phyloP scores from a whole-genome alignment of 2,329 filamentous ascomycete genomes.

The Fusarium sp. region DNA sequence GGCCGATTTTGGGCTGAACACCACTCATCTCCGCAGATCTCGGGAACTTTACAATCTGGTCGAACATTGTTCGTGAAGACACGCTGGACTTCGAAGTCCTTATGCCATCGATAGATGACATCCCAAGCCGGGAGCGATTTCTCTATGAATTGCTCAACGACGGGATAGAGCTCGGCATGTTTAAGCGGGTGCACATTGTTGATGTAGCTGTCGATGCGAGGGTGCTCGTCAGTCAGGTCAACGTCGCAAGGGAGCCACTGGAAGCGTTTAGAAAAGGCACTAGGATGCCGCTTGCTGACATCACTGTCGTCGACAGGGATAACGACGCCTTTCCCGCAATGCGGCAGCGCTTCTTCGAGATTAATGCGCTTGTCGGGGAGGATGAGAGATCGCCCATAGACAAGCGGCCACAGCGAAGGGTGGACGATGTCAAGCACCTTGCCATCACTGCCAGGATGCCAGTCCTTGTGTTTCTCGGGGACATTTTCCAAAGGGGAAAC shows the following conservation, averaged over 20 bases:
- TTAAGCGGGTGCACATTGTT: constrained; percentile 62
- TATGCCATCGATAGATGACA: constrained; percentile 47
- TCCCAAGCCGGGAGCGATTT: constrained; percentile 60
- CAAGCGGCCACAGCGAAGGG: constrained; percentile 40
- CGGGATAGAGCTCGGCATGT: constrained; percentile 52
- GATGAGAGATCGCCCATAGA: constrained; percentile 46
- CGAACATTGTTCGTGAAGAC: constrained; percentile 25
- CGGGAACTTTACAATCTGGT: constrained; percentile 29
- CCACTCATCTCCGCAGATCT: constrained; percentile 23
- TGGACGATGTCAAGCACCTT: constrained; percentile 37
- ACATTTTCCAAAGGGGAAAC: constrained; percentile 62
- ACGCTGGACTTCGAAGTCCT: constrained; percentile 43
- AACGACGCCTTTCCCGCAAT: constrained; percentile 48
- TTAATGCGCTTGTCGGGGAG: constrained; percentile 49
- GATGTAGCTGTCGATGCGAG: constrained; percentile 61
- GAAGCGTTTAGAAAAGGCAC: constrained; percentile 38
- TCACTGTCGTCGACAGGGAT: constrained; percentile 29
- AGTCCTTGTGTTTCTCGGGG: constrained; percentile 55
- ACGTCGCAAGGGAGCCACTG: constrained; percentile 65
- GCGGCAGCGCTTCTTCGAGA: constrained; percentile 50
- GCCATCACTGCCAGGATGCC: constrained; percentile 35
- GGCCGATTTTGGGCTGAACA: background rate
- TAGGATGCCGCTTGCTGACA: background rate
- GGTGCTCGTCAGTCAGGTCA: constrained; percentile 49
- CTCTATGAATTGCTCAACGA: constrained; percentile 56